A percentile compares a stretch with the other conserved stretches of the same genome.
Conservation (phyloP, 306 rosid species). For the Trifolium dubium region DNA sequence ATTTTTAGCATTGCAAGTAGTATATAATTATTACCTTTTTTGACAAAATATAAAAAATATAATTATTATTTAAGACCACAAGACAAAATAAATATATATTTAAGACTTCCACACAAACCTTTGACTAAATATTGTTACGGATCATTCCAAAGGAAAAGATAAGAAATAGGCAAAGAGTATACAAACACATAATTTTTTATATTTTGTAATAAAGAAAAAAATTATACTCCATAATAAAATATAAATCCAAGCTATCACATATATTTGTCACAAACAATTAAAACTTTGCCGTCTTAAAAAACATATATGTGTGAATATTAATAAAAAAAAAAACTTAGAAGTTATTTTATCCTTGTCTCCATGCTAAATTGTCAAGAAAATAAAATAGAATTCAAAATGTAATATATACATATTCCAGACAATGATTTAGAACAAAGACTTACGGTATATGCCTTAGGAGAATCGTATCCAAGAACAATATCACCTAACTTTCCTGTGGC, state of each 20-base stretch:
- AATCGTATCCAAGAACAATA: constrained; percentile 76
- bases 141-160: background rate
- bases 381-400: background rate
- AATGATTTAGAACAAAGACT: constrained; percentile 4
- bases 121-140: background rate
- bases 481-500: constrained; percentile 70
- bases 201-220: too few species aligned
- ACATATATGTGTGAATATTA: background rate
- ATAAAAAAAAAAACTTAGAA: background rate
- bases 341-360: background rate
- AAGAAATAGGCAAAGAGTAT: background rate
- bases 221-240: background rate
- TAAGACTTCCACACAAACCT: background rate
- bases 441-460: constrained; percentile 60
- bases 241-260: background rate
- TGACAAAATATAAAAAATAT: too few species aligned
- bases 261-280: background rate
- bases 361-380: background rate
- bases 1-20: background rate
- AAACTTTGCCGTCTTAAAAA: background rate
- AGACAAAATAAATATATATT: too few species aligned
- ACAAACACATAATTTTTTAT: too few species aligned
- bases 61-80: too few species aligned
- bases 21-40: background rate
- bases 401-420: background rate